Percentiles rank a stretch among this genome's conserved stretches.
These are phyloP conservation scores for Forsythia viridissima DNA, from an alignment of 257 asterid genomes.

Conservation along the genomic window DNA sequence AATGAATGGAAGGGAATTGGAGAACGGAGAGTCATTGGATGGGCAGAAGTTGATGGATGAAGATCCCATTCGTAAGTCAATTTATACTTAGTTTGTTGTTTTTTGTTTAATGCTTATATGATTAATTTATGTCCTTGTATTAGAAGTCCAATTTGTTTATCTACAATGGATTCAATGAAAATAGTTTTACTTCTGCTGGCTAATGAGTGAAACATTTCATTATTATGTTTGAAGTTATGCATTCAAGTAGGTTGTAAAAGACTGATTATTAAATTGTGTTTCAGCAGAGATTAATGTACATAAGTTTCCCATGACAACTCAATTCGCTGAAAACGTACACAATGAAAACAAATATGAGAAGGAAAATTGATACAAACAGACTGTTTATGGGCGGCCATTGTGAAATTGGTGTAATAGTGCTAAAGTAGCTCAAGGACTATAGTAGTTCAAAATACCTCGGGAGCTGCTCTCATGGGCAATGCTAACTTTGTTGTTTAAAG, in stretches of 20 bases:
- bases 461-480: too few species aligned
- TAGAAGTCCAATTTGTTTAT: neutral
- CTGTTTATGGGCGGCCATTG: neutral
- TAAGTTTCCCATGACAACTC: neutral
- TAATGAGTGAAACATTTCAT: neutral
- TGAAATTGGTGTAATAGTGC: neutral
- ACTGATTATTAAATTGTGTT: conserved; percentile 8
- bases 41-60: conserved; percentile 79
- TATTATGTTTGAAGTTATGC: neutral
- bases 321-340: neutral
- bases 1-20: conserved; percentile 59
- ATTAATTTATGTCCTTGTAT: neutral
- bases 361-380: neutral
- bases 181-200: neutral
- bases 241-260: conserved; percentile 11
- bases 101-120: neutral
- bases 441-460: too few species aligned
- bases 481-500: neutral
- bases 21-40: conserved; percentile 66
- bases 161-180: too few species aligned
- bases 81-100: neutral
- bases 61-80: conserved; percentile 59
- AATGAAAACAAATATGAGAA: neutral
- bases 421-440: too few species aligned
- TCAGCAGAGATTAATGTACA: neutral